These are phyloP conservation scores for Boletellus sp. DNA, from an alignment of 768 basidiomycete genomes.

Conservation along the genomic window DNA sequence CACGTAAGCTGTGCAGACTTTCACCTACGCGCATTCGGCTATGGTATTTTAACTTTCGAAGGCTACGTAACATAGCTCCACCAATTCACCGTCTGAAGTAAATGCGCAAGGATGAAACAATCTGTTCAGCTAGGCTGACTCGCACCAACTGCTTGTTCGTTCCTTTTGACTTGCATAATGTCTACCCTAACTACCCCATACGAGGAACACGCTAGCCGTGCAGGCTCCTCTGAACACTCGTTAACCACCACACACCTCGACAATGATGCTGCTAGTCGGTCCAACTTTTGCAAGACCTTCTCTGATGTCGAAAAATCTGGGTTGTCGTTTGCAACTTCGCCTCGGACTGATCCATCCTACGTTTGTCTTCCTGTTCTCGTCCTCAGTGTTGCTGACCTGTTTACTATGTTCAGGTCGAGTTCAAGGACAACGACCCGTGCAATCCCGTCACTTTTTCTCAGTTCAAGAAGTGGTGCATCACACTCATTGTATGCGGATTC, in stretches of 20 bases:
- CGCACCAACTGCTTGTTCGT: slow-evolving; percentile 10
- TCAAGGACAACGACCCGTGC: slow-evolving; percentile 33
- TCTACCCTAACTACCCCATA: slow-evolving; percentile 11
- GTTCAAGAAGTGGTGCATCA: slow-evolving; percentile 39
- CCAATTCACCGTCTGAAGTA: neutral
- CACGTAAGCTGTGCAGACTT: neutral
- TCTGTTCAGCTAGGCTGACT: neutral
- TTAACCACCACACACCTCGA: slow-evolving; percentile 12
- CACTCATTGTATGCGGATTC: slow-evolving; percentile 30
- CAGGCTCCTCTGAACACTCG: slow-evolving; percentile 11
- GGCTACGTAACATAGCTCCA: slow-evolving; percentile 18
- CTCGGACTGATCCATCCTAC: slow-evolving; percentile 3
- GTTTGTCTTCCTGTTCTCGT: slow-evolving; percentile 7
- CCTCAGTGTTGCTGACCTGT: neutral
- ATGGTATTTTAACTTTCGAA: neutral
- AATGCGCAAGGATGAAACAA: neutral
- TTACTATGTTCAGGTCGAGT: slow-evolving; percentile 32
- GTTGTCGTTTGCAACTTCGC: slow-evolving; percentile 2
- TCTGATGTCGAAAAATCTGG: slow-evolving; percentile 10
- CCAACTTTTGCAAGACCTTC: neutral
- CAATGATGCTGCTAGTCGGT: slow-evolving; percentile 1
- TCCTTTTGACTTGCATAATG: slow-evolving; percentile 15
- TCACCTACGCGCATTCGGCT: neutral
- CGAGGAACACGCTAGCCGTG: slow-evolving; percentile 8
- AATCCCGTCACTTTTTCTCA: slow-evolving; percentile 38